Evolutionary conservation across 192 early-diverging fungal genomes (phyloP).

Genomic region (Coemansia sp.): DNA sequence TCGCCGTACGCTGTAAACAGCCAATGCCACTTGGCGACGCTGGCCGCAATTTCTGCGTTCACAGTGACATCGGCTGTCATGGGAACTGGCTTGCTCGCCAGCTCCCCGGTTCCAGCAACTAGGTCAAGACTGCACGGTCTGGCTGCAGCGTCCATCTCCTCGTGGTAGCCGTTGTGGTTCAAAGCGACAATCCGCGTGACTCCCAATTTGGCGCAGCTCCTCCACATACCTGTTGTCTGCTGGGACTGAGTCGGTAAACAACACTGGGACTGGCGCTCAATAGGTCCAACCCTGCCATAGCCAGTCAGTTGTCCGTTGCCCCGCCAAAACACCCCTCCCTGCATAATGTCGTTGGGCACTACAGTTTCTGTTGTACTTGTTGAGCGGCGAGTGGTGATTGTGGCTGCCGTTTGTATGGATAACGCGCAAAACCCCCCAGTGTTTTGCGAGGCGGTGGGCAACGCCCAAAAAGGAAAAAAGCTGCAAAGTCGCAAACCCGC

Average conservation of each 20-base stretch:
- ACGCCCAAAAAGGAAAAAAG: background rate
- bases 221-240: slow-evolving; percentile 64
- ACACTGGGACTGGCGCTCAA: slow-evolving; percentile 54
- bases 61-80: slow-evolving; percentile 55
- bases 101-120: too few relatives aligned
- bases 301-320: too few relatives aligned
- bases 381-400: slow-evolving; percentile 54
- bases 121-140: slow-evolving; percentile 58
- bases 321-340: slow-evolving; percentile 58
- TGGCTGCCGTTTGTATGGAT: slow-evolving; percentile 58
- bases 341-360: slow-evolving; percentile 30
- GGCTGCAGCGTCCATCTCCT: slow-evolving; percentile 64
- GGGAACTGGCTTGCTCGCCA: slow-evolving; percentile 59
- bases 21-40: slow-evolving; percentile 55
- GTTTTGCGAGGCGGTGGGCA: too few relatives aligned
- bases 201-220: slow-evolving; percentile 57
- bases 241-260: slow-evolving; percentile 58
- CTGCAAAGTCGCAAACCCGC: background rate
- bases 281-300: too few relatives aligned
- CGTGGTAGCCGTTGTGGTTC: slow-evolving; percentile 71
- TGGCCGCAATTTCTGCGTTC: slow-evolving; percentile 41
- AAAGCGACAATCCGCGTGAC: slow-evolving; percentile 65
- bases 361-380: slow-evolving; percentile 53
- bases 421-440: slow-evolving; percentile 44
- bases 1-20: slow-evolving; percentile 56